phyloP scores from a whole-genome alignment of 768 basidiomycete species.

The Tricholoma sp. region DNA sequence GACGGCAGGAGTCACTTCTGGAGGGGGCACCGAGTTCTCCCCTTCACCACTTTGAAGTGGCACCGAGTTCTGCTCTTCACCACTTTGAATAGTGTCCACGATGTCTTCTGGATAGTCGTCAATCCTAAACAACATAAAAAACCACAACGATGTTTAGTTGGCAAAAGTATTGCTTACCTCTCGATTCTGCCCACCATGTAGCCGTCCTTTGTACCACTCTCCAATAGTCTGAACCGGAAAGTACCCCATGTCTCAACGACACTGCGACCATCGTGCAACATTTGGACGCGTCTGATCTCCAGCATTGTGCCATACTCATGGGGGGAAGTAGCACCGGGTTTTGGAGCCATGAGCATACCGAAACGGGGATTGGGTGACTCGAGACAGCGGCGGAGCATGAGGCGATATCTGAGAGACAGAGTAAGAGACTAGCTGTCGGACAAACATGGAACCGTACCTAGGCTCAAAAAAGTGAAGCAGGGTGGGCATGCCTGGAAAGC shows the following conservation, averaged over 20 bases:
- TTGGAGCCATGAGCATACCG: slow-evolving; percentile 85
- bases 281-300: slow-evolving; percentile 79
- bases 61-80: no score
- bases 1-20: background rate
- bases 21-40: background rate
- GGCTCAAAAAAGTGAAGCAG: slow-evolving; percentile 93
- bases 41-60: no score
- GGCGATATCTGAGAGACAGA: slow-evolving; percentile 55
- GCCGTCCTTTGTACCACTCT: slow-evolving; percentile 81
- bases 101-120: slow-evolving; percentile 29
- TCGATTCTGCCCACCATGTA: slow-evolving; percentile 86
- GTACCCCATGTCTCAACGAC: slow-evolving; percentile 65
- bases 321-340: slow-evolving; percentile 30
- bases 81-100: slow-evolving; percentile 24
- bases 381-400: slow-evolving; percentile 96
- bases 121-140: slow-evolving; percentile 11
- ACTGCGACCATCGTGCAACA: slow-evolving; percentile 86
- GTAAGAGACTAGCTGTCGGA: background rate
- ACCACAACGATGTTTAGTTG: background rate
- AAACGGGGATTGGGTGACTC: slow-evolving; percentile 73
- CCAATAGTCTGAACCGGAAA: slow-evolving; percentile 81
- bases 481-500: slow-evolving; percentile 89
- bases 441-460: slow-evolving; percentile 31
- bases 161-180: slow-evolving; percentile 24
- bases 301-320: slow-evolving; percentile 92